Base-by-base conservation (phyloP, 2,329 filamentous ascomycete species). In the Ceratocystis harringtonii region DNA sequence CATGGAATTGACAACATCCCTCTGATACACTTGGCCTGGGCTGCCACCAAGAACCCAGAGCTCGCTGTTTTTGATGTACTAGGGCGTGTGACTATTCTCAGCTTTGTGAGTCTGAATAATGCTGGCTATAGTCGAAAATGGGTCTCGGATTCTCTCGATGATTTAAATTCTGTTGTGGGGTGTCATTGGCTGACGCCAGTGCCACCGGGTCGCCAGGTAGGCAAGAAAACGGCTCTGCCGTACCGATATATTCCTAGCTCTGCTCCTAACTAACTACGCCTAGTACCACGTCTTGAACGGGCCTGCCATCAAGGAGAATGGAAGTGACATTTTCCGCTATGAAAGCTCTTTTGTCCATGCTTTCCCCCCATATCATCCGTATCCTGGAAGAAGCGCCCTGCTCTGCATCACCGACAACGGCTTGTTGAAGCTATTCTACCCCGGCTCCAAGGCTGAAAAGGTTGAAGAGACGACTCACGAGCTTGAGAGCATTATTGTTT, bases 1-100 rank as follows among this genome's bases (percentile, higher is more conserved):
- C 78, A 81, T 17, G 80, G 82, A 57, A 77, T 81, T n/a, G 81
- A 84, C 32, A 82, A 84, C 1, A 84, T 84, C 36, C 84, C 83
- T 3, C 79, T 96, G 50, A 84, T 88, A 19, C 92, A 96, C 74
- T 76, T 99, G 8, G 86, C 84, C 63, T 97, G 92, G 90, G 89
- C 88, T 62, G 76, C 79, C 0, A 84, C 86, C 15, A 80, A 82
- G 4, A 87, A 84, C 44, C 85, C 86, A 1, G 94, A 97, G 70
- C 79, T 99, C 65, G 92, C 91, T 1, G 82, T 94, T 19, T 81
- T 94, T 67, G 92, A 97, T 74, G 81, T 85, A 32, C 83, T 84
- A 28, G 94, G 92, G 5, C 83, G 89, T 66, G 82, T 96, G 25
- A 82, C 85, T 67, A 84, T 96, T 64, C 81, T 92, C 69, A 84